Evolutionary conservation across 768 basidiomycete genomes (phyloP).

Genomic region (Tylopilus subfusipes): DNA sequence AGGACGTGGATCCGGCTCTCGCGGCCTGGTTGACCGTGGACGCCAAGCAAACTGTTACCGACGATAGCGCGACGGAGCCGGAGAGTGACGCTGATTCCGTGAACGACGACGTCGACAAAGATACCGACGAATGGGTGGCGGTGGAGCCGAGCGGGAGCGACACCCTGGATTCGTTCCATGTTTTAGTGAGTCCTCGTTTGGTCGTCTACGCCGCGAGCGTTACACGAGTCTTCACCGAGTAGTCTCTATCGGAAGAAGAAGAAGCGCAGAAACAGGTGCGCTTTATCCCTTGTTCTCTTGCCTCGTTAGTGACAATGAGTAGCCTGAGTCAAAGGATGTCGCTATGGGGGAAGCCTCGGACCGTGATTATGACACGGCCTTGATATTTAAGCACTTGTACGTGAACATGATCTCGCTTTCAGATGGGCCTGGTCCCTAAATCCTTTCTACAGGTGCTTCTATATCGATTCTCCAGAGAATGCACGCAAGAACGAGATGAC

Average conservation of each 20-base stretch:
- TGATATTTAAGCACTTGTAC: conserved; percentile 82
- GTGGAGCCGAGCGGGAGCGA: conserved; percentile 20
- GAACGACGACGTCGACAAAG: conserved; percentile 50
- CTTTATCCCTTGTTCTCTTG: not conserved
- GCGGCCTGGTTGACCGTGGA: conserved; percentile 64
- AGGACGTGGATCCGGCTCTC: conserved; percentile 45
- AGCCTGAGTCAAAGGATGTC: conserved; percentile 36
- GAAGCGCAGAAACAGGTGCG: conserved; percentile 9
- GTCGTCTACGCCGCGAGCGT: not conserved
- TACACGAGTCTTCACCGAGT: not conserved
- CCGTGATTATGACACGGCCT: conserved; percentile 73
- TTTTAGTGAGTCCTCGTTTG: conserved; percentile 1
- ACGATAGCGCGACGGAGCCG: conserved; percentile 45
- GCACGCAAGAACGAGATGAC: conserved; percentile 62
- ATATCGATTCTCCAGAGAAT: conserved; percentile 79
- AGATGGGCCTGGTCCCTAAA: not conserved
- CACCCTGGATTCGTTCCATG: conserved; percentile 20
- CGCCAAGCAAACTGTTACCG: conserved; percentile 23
- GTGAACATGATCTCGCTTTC: conserved; percentile 22
- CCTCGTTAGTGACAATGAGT: not conserved
- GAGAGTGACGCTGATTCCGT: conserved; percentile 70
- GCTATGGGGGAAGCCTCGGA: conserved; percentile 75
- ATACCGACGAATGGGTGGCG: conserved; percentile 41
- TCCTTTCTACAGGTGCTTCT: conserved; percentile 63
- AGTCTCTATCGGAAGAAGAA: conserved; percentile 16